phyloP scores from a whole-genome alignment of 2,329 filamentous ascomycete genomes.

The Pseudogymnoascus sp. region DNA sequence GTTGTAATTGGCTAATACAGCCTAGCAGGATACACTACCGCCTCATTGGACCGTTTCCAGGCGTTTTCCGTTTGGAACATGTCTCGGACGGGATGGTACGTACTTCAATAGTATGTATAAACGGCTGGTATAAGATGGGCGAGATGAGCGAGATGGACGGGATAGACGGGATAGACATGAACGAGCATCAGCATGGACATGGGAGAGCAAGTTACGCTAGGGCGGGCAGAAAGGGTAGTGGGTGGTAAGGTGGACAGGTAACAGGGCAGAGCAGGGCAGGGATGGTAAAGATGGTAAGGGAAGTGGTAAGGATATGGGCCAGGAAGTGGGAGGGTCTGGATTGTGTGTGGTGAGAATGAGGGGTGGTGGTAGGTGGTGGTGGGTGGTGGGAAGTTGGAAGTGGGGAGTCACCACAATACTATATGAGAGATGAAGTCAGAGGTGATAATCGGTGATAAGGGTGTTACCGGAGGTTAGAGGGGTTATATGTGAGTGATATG shows the following conservation, averaged over 20 bases:
- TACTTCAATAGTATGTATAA: no score
- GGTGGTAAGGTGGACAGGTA: no score
- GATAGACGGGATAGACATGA: not conserved
- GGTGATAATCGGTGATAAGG: not conserved
- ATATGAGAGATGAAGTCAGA: not conserved
- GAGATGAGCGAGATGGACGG: no score
- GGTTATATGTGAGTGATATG: no score
- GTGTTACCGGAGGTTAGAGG: not conserved
- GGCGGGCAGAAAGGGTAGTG: no score
- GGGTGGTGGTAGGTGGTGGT: no score
- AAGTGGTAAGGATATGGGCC: no score
- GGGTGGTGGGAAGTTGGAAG: not conserved
- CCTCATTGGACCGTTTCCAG: not conserved
- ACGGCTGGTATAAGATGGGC: not conserved
- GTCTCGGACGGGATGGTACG: not conserved
- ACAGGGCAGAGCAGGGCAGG: no score
- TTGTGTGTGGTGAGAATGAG: not conserved
- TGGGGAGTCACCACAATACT: no score
- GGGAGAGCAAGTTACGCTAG: not conserved
- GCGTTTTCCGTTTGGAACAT: not conserved
- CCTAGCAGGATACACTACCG: not conserved
- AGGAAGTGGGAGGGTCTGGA: not conserved
- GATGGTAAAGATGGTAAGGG: no score
- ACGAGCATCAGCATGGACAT: not conserved
- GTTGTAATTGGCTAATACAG: no score